phyloP scores from a whole-genome alignment of 805 yeast genomes.

The Teunomyces panamensis region DNA sequence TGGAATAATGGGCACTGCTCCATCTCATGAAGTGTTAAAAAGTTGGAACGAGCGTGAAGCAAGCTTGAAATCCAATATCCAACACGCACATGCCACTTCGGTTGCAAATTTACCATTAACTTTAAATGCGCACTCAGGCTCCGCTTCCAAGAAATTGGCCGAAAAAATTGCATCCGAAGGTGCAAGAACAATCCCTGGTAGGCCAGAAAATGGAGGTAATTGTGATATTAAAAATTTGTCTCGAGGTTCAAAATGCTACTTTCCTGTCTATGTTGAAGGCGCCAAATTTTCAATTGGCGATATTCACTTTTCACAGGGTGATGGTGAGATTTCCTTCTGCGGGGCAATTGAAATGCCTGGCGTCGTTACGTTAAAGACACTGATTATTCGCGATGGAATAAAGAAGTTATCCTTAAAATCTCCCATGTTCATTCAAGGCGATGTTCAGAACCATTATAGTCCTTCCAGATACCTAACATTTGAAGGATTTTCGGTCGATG shows the following conservation, averaged over 20 bases:
- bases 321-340: constrained; percentile 53
- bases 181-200: constrained; percentile 53
- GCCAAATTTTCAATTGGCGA: constrained; percentile 50
- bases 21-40: constrained; percentile 39
- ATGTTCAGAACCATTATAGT: constrained; percentile 47
- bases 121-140: constrained; percentile 39
- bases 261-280: constrained; percentile 47
- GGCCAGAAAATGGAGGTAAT: constrained; percentile 54
- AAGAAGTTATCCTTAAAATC: constrained; percentile 36
- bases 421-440: constrained; percentile 50
- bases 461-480: constrained; percentile 49
- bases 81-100: constrained; percentile 26
- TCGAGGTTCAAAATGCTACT: constrained; percentile 47
- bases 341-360: constrained; percentile 57
- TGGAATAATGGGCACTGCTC: constrained; percentile 51
- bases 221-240: constrained; percentile 52
- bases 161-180: constrained; percentile 37
- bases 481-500: constrained; percentile 54
- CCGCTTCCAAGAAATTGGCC: constrained; percentile 27
- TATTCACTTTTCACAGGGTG: constrained; percentile 52
- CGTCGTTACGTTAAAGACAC: constrained; percentile 39
- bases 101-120: constrained; percentile 44
- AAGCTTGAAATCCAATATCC: constrained; percentile 30
- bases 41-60: constrained; percentile 47
- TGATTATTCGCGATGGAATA: constrained; percentile 43